phyloP scores from a whole-genome alignment of 768 basidiomycete species.

The Pulveroboletus sp. region DNA sequence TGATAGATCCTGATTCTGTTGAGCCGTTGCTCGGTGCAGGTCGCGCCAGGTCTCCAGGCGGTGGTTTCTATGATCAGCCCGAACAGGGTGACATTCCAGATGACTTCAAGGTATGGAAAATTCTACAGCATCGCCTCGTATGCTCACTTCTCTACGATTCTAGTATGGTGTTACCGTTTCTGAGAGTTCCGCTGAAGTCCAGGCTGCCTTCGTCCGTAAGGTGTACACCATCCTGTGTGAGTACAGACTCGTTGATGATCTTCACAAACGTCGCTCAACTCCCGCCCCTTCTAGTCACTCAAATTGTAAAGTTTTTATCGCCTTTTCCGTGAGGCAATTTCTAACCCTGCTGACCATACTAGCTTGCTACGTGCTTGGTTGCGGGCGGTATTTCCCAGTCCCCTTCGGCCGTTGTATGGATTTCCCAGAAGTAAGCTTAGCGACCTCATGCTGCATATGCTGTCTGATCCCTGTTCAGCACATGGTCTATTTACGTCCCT shows the following conservation, averaged over 20 bases:
- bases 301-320: slow-evolving; percentile 53
- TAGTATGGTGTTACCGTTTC: slow-evolving; percentile 82
- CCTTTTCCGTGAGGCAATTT: neutral
- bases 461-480: slow-evolving; percentile 35
- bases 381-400: slow-evolving; percentile 71
- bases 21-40: slow-evolving; percentile 67
- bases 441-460: neutral
- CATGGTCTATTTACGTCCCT: slow-evolving; percentile 79
- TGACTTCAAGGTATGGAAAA: slow-evolving; percentile 78
- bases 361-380: slow-evolving; percentile 77
- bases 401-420: slow-evolving; percentile 60
- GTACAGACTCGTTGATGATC: slow-evolving; percentile 25
- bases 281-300: slow-evolving; percentile 50
- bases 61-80: slow-evolving; percentile 74
- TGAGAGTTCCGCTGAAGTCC: slow-evolving; percentile 74
- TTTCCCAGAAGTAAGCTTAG: slow-evolving; percentile 59
- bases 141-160: slow-evolving; percentile 7
- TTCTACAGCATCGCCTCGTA: neutral
- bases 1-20: slow-evolving; percentile 33
- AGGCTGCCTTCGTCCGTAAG: slow-evolving; percentile 86
- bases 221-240: slow-evolving; percentile 87
- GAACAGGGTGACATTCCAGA: slow-evolving; percentile 75
- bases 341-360: slow-evolving; percentile 2
- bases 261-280: neutral
- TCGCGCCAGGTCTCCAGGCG: slow-evolving; percentile 40